Evolutionary conservation across 306 rosid genomes (phyloP).

Genomic region (Mimosa pudica): DNA sequence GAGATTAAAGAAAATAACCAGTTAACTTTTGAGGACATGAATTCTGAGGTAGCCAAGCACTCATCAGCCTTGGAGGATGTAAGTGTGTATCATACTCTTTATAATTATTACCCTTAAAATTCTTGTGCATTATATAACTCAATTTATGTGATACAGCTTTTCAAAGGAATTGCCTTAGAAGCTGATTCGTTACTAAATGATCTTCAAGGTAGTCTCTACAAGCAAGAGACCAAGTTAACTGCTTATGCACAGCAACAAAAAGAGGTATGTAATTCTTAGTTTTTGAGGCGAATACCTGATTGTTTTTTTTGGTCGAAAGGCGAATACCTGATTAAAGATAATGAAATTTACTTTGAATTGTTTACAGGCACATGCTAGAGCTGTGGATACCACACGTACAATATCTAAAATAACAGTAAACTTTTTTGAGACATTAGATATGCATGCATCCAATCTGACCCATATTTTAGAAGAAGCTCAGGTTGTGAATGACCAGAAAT

Average conservation of each 20-base stretch:
- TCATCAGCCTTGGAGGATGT: conserved; percentile 90
- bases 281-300: conserved; percentile 17
- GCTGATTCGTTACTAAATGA: conserved; percentile 83
- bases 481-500: conserved; percentile 69
- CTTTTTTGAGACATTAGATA: conserved; percentile 81
- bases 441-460: conserved; percentile 81
- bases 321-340: conserved; percentile 23
- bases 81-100: conserved; percentile 45
- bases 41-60: conserved; percentile 89
- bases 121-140: conserved; percentile 37
- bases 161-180: conserved; percentile 90
- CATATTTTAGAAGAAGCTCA: conserved; percentile 87
- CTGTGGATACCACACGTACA: conserved; percentile 79
- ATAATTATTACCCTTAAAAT: conserved; percentile 3
- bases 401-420: conserved; percentile 84
- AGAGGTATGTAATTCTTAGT: conserved; percentile 54
- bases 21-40: conserved; percentile 75
- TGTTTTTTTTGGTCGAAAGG: too few species aligned
- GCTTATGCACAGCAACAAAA: conserved; percentile 91
- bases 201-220: conserved; percentile 88
- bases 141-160: conserved; percentile 65
- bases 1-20: conserved; percentile 84
- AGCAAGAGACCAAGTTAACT: conserved; percentile 83
- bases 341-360: conserved; percentile 32
- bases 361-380: conserved; percentile 90